Conservation (phyloP, 306 rosid species). For the Cajanus cajan region DNA sequence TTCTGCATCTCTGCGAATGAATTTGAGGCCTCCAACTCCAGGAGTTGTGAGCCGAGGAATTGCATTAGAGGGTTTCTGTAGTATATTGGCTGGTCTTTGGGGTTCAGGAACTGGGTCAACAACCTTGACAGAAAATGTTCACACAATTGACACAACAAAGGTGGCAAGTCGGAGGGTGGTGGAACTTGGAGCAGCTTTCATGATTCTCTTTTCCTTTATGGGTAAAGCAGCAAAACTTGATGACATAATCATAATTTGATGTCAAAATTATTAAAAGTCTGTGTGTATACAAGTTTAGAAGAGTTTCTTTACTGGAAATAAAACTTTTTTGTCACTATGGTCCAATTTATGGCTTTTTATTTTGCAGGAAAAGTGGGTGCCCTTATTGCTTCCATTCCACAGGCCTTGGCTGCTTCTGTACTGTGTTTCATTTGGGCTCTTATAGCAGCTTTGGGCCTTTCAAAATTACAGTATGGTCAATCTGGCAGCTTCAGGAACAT, state of each 20-base stretch:
- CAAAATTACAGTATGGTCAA: constrained; percentile 62
- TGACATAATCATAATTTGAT: not conserved
- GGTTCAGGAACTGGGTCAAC: constrained; percentile 83
- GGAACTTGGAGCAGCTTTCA: constrained; percentile 61
- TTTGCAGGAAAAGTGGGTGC: constrained; percentile 78
- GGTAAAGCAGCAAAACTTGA: constrained; percentile 43
- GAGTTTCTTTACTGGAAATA: no score
- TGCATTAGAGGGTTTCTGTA: constrained; percentile 83
- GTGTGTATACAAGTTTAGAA: no score
- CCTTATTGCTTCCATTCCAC: constrained; percentile 85
- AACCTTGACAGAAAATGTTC: constrained; percentile 75
- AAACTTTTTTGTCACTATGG: not conserved
- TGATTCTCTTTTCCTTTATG: constrained; percentile 62
- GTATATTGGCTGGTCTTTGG: constrained; percentile 76
- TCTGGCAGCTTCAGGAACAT: constrained; percentile 66
- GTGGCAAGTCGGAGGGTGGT: constrained; percentile 70
- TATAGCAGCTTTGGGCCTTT: constrained; percentile 63
- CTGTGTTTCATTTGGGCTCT: constrained; percentile 85
- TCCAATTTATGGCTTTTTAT: not conserved
- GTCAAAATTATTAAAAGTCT: not conserved
- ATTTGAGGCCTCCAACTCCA: constrained; percentile 67
- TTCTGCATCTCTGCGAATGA: constrained; percentile 52
- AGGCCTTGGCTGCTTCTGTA: constrained; percentile 69
- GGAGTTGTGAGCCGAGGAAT: constrained; percentile 87
- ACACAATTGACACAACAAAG: constrained; percentile 65